Percentiles rank a stretch among this genome's conserved stretches.
phyloP scores from a whole-genome alignment of 2,329 filamentous ascomycete genomes.

The Paecilomyces sp. region DNA sequence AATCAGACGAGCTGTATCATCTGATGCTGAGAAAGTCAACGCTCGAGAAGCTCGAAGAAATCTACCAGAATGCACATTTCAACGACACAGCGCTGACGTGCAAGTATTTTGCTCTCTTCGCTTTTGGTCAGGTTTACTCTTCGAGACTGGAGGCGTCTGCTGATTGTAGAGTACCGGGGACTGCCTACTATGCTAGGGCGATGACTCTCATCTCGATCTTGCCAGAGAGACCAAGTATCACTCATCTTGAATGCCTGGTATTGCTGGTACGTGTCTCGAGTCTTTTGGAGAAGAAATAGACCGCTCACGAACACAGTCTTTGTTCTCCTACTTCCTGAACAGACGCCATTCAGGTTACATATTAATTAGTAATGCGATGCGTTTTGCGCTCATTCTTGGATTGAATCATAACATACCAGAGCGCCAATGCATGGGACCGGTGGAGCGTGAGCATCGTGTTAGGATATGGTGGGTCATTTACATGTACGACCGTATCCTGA shows the following conservation, averaged over 20 bases:
- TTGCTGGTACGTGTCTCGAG: constrained; percentile 23
- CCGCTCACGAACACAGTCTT: constrained; percentile 13
- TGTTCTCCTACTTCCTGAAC: constrained; percentile 31
- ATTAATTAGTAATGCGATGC: constrained; percentile 33
- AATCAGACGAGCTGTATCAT: constrained; percentile 30
- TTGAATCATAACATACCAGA: constrained; percentile 36
- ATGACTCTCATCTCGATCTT: constrained; percentile 35
- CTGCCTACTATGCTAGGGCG: constrained; percentile 36
- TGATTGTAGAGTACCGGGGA: constrained; percentile 35
- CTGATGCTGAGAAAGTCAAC: constrained; percentile 30
- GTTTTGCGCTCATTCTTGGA: constrained; percentile 36
- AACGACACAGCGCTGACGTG: constrained; percentile 31
- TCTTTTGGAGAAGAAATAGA: neutral
- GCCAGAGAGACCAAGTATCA: constrained; percentile 37
- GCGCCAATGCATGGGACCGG: constrained; percentile 27
- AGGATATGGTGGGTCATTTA: constrained; percentile 34
- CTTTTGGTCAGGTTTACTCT: constrained; percentile 40
- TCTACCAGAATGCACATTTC: constrained; percentile 25
- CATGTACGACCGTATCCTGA: constrained; percentile 40
- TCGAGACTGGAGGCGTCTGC: constrained; percentile 26
- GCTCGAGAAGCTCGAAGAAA: constrained; percentile 31
- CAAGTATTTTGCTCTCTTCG: constrained; percentile 40
- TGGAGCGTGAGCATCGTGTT: constrained; percentile 32
- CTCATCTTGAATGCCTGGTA: constrained; percentile 38
- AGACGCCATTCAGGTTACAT: constrained; percentile 26